Percentiles rank a stretch among this genome's conserved stretches.
Conservation (phyloP, 2,329 filamentous ascomycete species). For the Pseudofabraea citricarpa region DNA sequence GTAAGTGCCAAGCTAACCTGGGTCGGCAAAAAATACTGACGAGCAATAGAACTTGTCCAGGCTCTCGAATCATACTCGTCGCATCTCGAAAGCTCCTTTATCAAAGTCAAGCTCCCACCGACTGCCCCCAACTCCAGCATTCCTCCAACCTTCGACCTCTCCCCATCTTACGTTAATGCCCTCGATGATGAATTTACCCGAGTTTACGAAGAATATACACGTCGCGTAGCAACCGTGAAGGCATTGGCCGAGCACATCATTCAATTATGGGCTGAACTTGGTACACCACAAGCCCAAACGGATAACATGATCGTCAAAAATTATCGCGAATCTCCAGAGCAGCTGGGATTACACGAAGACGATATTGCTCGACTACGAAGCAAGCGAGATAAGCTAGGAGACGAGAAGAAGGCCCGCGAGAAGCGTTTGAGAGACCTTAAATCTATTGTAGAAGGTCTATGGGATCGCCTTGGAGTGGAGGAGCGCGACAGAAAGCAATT, state of each 20-base stretch:
- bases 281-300: slow-evolving; percentile 88
- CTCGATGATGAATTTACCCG: slow-evolving; percentile 89
- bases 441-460: slow-evolving; percentile 74
- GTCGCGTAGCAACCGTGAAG: slow-evolving; percentile 72
- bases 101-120: slow-evolving; percentile 80
- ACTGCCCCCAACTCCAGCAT: slow-evolving; percentile 71
- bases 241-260: slow-evolving; percentile 79
- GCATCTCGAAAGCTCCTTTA: slow-evolving; percentile 85
- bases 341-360: slow-evolving; percentile 85
- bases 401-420: slow-evolving; percentile 86
- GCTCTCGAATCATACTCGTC: slow-evolving; percentile 95
- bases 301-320: slow-evolving; percentile 83
- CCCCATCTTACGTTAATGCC: slow-evolving; percentile 77
- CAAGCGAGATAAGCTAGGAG: slow-evolving; percentile 75
- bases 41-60: slow-evolving; percentile 88
- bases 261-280: slow-evolving; percentile 91
- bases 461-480: slow-evolving; percentile 82
- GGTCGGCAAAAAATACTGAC: too few species aligned
- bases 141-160: slow-evolving; percentile 86
- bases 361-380: slow-evolving; percentile 69
- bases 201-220: slow-evolving; percentile 94
- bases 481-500: slow-evolving; percentile 81
- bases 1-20: too few species aligned
- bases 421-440: slow-evolving; percentile 70
- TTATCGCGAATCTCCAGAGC: slow-evolving; percentile 86